phyloP scores from a whole-genome alignment of 192 early-diverging fungal genomes.

The Thamnidium elegans region DNA sequence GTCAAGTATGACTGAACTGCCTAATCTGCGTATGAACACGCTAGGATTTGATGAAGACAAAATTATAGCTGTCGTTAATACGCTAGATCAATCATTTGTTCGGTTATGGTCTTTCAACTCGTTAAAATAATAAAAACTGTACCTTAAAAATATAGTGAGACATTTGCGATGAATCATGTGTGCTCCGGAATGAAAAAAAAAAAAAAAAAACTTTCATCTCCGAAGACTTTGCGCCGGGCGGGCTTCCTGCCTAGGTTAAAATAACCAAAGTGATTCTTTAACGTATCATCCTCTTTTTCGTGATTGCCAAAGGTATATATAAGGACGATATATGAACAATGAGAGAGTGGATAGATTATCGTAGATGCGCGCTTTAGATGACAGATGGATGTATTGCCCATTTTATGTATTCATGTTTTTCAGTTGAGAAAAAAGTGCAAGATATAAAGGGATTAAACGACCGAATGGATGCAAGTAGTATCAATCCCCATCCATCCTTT shows the following conservation, averaged over 20 bases:
- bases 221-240: no score
- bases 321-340: neutral
- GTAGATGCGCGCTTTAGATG: neutral
- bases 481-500: neutral
- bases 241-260: slow-evolving; percentile 16
- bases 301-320: slow-evolving; percentile 18
- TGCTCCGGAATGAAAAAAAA: no score
- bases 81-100: neutral
- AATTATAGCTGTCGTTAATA: slow-evolving; percentile 3
- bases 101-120: slow-evolving; percentile 4
- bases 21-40: neutral
- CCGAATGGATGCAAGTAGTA: neutral
- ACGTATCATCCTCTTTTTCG: slow-evolving; percentile 13
- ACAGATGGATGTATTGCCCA: neutral
- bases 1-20: slow-evolving; percentile 6
- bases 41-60: slow-evolving; percentile 12
- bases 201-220: no score
- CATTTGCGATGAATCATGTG: no score
- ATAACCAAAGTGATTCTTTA: no score
- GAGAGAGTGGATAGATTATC: neutral
- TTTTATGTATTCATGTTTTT: neutral
- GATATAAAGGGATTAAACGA: neutral
- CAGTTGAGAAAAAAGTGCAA: neutral
- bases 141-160: no score
- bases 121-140: neutral